Percentiles rank a stretch among this genome's conserved stretches.
These are phyloP conservation scores for Aspergillus sp. DNA, from an alignment of 2,329 filamentous ascomycete genomes.

Conservation along the genomic window DNA sequence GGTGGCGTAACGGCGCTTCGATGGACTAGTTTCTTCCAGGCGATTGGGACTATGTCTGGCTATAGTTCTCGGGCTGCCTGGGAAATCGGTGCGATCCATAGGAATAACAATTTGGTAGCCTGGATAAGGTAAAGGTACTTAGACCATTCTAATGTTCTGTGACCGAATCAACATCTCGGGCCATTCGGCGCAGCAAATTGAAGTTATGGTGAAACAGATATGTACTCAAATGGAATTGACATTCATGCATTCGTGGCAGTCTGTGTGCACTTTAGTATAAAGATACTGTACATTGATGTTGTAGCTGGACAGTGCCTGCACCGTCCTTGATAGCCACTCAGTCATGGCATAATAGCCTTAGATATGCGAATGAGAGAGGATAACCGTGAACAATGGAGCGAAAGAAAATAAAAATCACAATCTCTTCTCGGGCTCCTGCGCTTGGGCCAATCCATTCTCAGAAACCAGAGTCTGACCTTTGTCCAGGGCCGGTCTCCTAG, in stretches of 20 bases:
- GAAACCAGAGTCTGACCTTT: neutral
- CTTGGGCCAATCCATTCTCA: neutral
- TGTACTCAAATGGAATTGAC: too few relatives aligned
- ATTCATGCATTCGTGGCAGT: neutral
- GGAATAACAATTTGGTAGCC: too few relatives aligned
- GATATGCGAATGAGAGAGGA: neutral
- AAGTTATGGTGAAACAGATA: too few relatives aligned
- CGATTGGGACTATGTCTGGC: too few relatives aligned
- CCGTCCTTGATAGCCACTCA: neutral
- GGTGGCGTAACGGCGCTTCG: too few relatives aligned
- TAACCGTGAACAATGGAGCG: neutral
- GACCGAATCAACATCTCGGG: too few relatives aligned
- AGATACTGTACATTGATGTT: neutral
- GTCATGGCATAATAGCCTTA: neutral
- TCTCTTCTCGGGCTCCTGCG: neutral
- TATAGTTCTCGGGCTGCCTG: too few relatives aligned
- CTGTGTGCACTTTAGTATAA: neutral
- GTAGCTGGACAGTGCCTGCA: neutral
- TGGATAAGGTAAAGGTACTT: too few relatives aligned
- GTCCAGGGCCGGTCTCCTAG: constrained; percentile 1
- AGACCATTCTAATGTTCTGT: too few relatives aligned
- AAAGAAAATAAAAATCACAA: neutral
- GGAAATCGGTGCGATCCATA: too few relatives aligned
- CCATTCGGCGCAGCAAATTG: too few relatives aligned
- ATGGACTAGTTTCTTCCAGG: too few relatives aligned